Percentiles rank a stretch among this genome's conserved stretches.
Evolutionary conservation across 2,329 filamentous ascomycete genomes (phyloP).

Genomic region (Anthostomella pinea): DNA sequence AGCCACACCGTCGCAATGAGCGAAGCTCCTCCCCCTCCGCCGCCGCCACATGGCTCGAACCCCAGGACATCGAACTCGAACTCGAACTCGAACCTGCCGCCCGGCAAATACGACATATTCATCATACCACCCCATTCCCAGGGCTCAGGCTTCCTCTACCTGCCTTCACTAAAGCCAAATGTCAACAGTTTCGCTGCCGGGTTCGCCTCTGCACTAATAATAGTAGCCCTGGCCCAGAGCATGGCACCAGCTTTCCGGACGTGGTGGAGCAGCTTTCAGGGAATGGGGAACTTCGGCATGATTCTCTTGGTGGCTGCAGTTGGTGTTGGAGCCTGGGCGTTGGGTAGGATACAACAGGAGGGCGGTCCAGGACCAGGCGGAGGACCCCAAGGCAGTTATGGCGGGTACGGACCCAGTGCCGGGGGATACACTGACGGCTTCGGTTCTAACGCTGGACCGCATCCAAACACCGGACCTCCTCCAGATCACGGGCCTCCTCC

Average conservation of each 20-base stretch:
- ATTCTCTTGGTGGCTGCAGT: constrained; percentile 69
- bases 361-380: constrained; percentile 29
- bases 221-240: constrained; percentile 69
- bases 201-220: constrained; percentile 70
- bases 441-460: too few relatives aligned
- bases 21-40: constrained; percentile 73
- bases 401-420: too few relatives aligned
- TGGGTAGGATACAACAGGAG: constrained; percentile 62
- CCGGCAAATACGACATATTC: constrained; percentile 96
- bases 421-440: too few relatives aligned
- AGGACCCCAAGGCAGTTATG: constrained; percentile 16
- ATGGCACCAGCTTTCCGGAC: constrained; percentile 70
- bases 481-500: constrained; percentile 32
- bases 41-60: constrained; percentile 79
- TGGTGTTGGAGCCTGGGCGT: constrained; percentile 74
- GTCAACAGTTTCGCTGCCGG: constrained; percentile 90
- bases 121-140: constrained; percentile 90
- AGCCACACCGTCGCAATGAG: constrained; percentile 41
- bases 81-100: constrained; percentile 62
- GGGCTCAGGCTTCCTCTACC: constrained; percentile 85
- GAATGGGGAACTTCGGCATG: constrained; percentile 71
- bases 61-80: constrained; percentile 61
- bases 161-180: constrained; percentile 84
- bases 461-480: constrained; percentile 19
- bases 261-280: constrained; percentile 70